phyloP scores from a whole-genome alignment of 306 rosid genomes.

The Cucurbita argyrosperma region DNA sequence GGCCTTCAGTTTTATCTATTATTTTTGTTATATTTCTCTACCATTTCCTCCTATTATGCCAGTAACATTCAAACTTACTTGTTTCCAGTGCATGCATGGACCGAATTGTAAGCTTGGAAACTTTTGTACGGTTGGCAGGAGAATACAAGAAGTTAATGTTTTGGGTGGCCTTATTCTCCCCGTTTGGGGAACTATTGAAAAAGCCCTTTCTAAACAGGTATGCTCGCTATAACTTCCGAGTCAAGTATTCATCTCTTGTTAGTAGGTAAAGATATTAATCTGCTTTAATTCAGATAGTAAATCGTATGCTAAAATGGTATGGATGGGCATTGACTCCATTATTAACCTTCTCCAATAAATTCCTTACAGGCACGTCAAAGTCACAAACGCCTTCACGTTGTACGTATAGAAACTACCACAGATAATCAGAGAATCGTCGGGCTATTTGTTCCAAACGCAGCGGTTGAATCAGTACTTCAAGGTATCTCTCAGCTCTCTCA shows the following conservation, averaged over 20 bases:
- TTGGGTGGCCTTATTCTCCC: conserved; percentile 96
- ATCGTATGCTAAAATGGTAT: neutral
- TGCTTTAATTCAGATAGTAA: neutral
- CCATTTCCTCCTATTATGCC: neutral
- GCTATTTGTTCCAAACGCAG: conserved; percentile 85
- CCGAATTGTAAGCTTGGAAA: conserved; percentile 85
- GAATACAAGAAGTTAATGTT: conserved; percentile 93
- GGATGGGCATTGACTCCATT: neutral
- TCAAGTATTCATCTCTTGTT: neutral
- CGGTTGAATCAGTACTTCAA: conserved; percentile 85
- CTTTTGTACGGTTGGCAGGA: conserved; percentile 87
- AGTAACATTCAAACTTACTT: neutral
- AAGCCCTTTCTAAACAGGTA: conserved; percentile 96
- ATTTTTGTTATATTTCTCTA: neutral
- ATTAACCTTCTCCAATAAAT: neutral
- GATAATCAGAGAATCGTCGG: conserved; percentile 79
- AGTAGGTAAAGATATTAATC: neutral
- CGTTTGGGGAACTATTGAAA: conserved; percentile 87
- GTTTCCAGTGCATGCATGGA: conserved; percentile 94
- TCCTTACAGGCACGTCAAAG: conserved; percentile 59
- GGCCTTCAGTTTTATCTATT: neutral
- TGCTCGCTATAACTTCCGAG: neutral
- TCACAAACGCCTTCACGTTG: conserved; percentile 90
- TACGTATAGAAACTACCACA: conserved; percentile 73
- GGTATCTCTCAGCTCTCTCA: conserved; percentile 30